A percentile compares a stretch with the other conserved stretches of the same genome.
Evolutionary conservation across 2,329 filamentous ascomycete genomes (phyloP).

Genomic region (Fulvia fulva): DNA sequence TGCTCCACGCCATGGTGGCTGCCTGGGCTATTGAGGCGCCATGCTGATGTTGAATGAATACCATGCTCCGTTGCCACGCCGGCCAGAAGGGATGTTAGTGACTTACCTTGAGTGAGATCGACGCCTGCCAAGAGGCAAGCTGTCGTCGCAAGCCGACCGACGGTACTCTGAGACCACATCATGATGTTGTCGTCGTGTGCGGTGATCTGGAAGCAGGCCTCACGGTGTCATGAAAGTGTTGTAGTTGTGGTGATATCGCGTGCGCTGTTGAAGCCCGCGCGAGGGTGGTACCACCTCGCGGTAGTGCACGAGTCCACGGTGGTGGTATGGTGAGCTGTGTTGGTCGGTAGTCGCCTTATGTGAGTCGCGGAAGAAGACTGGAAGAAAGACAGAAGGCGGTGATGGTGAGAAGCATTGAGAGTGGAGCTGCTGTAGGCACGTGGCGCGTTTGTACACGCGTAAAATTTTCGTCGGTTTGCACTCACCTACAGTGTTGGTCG

Average conservation of each 20-base stretch:
- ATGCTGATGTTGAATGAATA: background rate
- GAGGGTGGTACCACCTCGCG: background rate
- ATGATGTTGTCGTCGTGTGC: background rate
- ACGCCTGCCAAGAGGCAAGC: background rate
- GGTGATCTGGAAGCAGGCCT: background rate
- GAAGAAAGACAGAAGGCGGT: background rate
- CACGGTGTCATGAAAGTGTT: background rate
- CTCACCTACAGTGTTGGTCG: background rate
- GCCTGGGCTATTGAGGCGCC: background rate
- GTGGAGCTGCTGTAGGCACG: background rate
- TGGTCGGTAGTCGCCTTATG: background rate
- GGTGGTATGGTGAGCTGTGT: background rate
- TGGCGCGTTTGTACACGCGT: background rate
- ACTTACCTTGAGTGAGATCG: background rate
- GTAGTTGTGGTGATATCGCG: background rate
- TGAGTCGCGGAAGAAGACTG: background rate
- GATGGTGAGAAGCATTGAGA: background rate
- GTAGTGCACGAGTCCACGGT: background rate
- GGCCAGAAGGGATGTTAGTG: background rate
- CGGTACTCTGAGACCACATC: background rate
- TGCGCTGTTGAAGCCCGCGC: background rate
- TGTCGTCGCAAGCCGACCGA: background rate
- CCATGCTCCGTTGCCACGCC: background rate
- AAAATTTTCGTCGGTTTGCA: background rate
- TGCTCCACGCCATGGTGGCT: background rate